Evolutionary conservation across 768 basidiomycete genomes (phyloP).

Genomic region (Asterophora lycoperdoides): DNA sequence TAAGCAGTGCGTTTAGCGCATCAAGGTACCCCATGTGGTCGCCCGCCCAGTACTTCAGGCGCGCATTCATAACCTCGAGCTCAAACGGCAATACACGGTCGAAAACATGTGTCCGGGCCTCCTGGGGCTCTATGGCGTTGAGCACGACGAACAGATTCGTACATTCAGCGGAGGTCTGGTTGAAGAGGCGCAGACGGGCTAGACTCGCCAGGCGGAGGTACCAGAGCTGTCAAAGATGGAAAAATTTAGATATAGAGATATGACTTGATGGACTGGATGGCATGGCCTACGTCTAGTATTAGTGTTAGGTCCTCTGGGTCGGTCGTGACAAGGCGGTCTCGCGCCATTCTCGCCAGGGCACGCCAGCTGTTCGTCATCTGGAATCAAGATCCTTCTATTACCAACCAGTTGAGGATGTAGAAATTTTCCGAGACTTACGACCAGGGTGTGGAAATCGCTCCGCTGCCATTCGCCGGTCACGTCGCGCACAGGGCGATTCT

Average conservation of each 20-base stretch:
- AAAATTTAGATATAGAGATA: background rate
- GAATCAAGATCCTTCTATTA: constrained; percentile 14
- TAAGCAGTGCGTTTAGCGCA: constrained; percentile 58
- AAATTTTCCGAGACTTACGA: constrained; percentile 49
- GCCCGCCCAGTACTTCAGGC: constrained; percentile 77
- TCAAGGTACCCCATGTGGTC: constrained; percentile 81
- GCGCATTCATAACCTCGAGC: constrained; percentile 66
- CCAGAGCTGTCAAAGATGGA: constrained; percentile 55
- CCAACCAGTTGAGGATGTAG: constrained; percentile 16
- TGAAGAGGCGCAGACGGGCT: constrained; percentile 77
- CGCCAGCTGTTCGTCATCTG: constrained; percentile 91
- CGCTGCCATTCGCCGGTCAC: constrained; percentile 69
- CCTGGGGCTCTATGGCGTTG: constrained; percentile 47
- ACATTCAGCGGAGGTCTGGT: constrained; percentile 83
- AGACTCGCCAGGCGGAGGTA: constrained; percentile 76
- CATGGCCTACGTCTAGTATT: constrained; percentile 61
- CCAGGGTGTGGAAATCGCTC: constrained; percentile 71
- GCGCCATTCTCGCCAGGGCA: constrained; percentile 77
- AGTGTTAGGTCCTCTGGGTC: constrained; percentile 63
- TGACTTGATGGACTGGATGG: background rate
- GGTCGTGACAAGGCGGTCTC: constrained; percentile 67
- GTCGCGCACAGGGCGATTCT: constrained; percentile 71
- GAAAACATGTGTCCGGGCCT: constrained; percentile 56
- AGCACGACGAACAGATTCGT: constrained; percentile 75
- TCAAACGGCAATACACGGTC: constrained; percentile 57